Evolutionary conservation across 176 grass and related monocot genomes (phyloP), one percentile per base, ranked within the genome.

Genomic region (Triticum timopheevii): DNA sequence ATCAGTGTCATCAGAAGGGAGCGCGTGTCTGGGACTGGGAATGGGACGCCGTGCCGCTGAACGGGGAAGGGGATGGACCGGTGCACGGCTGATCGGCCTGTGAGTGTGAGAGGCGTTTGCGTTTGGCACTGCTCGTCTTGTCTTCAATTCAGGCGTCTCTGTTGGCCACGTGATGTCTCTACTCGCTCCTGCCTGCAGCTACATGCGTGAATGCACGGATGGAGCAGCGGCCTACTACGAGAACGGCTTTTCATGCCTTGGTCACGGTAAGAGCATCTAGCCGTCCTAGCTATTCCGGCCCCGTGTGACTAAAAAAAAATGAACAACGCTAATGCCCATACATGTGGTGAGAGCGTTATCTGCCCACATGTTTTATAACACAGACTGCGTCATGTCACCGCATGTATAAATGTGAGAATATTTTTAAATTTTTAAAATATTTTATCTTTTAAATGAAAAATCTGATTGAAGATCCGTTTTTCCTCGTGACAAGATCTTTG

Each of bases 101-200:
- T 36, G 31, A 20, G 19, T 36, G 17, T 27, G 24, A 61, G 22
- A 39, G 79, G 62, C 79, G 42, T 73, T 83, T 61, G 39, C 65
- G 52, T 80, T 75, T 86, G 44, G 52, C 77, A 45, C 50, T 61
- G 65, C 52, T 63, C 25, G 72, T 44, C 44, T 66, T 50, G 81
- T 61, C 81, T 87, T 87, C 61, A 56, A 45, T 78, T 66, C 69
- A 28, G 44, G 36, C 69, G 68, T 39, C 49, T 20, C 47, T 77
- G 82, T 76, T 82, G 19, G 13, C 58, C 85, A 69, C 87, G 81
- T 84, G 89, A 87, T 81, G 67, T 22, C 67, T 69, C 8, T 34
- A 36, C 27, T 20, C 31, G 8, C 82, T 71, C 19, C 24, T 59
- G 50, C 19, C 56, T 59, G 19, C 56, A 54, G 17, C 56, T 22